Percentiles rank a stretch among this genome's conserved stretches.
Conservation (phyloP, 2,329 filamentous ascomycete genomes). For the Phaeophleospora eucalypticola region DNA sequence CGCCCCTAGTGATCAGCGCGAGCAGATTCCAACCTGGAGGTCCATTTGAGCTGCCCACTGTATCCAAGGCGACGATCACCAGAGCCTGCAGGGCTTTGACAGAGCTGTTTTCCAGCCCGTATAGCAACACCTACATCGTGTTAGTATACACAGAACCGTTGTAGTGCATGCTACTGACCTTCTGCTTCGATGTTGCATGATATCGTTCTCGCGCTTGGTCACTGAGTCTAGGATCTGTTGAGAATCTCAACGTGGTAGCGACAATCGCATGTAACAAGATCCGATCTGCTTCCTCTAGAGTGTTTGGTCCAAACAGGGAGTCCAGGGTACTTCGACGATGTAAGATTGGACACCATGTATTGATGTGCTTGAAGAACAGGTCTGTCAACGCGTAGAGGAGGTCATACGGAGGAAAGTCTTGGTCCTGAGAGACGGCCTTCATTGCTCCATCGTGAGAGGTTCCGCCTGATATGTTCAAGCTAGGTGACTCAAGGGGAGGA, state of each 20-base stretch:
- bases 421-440: slow-evolving; percentile 35
- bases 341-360: slow-evolving; percentile 77
- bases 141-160: not conserved
- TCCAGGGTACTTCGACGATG: slow-evolving; percentile 76
- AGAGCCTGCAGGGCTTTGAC: slow-evolving; percentile 83
- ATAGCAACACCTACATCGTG: slow-evolving; percentile 60
- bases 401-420: slow-evolving; percentile 57
- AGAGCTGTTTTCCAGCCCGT: slow-evolving; percentile 84
- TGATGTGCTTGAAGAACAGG: slow-evolving; percentile 61
- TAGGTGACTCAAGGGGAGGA: slow-evolving; percentile 55
- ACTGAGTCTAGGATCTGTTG: slow-evolving; percentile 69
- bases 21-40: slow-evolving; percentile 90
- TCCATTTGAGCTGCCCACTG: slow-evolving; percentile 82
- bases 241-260: slow-evolving; percentile 80
- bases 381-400: slow-evolving; percentile 58
- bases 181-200: slow-evolving; percentile 76
- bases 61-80: slow-evolving; percentile 78
- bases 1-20: slow-evolving; percentile 80
- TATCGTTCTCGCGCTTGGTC: slow-evolving; percentile 70
- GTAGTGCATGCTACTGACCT: slow-evolving; percentile 28
- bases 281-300: slow-evolving; percentile 74
- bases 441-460: slow-evolving; percentile 15
- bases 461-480: slow-evolving; percentile 47
- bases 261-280: slow-evolving; percentile 85
- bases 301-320: slow-evolving; percentile 71